These are phyloP conservation scores for Xylariaceae sp. DNA, from an alignment of 2,329 filamentous ascomycete genomes.

Conservation along the genomic window DNA sequence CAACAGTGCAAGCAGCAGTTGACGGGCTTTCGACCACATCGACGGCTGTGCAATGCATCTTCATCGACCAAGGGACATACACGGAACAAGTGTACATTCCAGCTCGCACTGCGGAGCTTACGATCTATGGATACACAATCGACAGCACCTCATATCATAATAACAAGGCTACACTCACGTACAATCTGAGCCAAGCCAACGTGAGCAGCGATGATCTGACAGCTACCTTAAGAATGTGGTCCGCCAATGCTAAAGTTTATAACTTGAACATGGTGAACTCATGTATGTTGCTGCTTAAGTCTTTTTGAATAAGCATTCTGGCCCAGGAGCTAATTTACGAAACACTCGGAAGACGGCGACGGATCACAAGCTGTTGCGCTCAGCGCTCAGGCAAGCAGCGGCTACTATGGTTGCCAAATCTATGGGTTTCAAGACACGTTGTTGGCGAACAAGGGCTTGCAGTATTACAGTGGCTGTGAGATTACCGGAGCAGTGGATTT, in stretches of 20 bases:
- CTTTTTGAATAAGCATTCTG: not conserved
- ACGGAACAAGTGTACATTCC: conserved; percentile 56
- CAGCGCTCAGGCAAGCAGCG: conserved; percentile 40
- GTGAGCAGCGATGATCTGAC: conserved; percentile 51
- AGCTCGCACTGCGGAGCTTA: conserved; percentile 43
- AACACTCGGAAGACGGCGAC: conserved; percentile 31
- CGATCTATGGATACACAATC: conserved; percentile 56
- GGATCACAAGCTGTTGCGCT: conserved; percentile 46
- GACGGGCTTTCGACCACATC: conserved; percentile 51
- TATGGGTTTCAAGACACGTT: conserved; percentile 50
- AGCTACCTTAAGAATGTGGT: conserved; percentile 41
- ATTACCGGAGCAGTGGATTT: conserved; percentile 49
- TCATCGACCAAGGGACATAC: conserved; percentile 59
- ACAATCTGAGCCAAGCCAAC: conserved; percentile 42
- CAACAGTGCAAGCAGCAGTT: conserved; percentile 52
- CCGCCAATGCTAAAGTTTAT: conserved; percentile 54
- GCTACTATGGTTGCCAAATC: conserved; percentile 45
- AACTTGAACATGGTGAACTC: conserved; percentile 54
- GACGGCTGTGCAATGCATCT: conserved; percentile 51
- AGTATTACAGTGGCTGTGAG: conserved; percentile 43
- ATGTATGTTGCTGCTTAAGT: conserved; percentile 18
- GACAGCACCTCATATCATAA: conserved; percentile 47
- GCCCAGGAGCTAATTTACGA: not conserved
- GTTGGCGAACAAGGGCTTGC: conserved; percentile 42
- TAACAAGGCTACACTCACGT: conserved; percentile 55